Conservation (phyloP, 2,329 filamentous ascomycete species). For the Daldinia sp. region DNA sequence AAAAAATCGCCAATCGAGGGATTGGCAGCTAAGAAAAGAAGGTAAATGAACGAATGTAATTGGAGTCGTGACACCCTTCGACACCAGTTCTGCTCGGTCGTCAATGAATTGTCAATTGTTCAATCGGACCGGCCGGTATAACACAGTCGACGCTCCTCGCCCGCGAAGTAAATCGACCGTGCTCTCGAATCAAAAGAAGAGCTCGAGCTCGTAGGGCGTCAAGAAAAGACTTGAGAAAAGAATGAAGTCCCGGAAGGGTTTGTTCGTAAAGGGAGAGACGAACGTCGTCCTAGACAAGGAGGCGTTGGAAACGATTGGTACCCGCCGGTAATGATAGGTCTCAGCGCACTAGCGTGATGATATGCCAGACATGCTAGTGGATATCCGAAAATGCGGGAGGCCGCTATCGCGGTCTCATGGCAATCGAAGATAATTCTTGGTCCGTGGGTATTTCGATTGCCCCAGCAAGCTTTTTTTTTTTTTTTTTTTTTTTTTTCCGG, state of each 20-base stretch:
- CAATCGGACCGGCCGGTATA: constrained; percentile 57
- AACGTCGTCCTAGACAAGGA: constrained; percentile 37
- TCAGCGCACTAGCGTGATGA: constrained; percentile 37
- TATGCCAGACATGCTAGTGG: constrained; percentile 41
- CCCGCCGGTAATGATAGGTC: constrained; percentile 36
- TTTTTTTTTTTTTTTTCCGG: no score
- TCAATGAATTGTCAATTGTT: constrained; percentile 41
- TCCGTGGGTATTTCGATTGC: constrained; percentile 17
- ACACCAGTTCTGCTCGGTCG: constrained; percentile 40
- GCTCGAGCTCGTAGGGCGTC: constrained; percentile 36
- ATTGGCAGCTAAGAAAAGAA: constrained; percentile 34
- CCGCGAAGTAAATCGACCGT: constrained; percentile 62
- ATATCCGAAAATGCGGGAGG: constrained; percentile 34
- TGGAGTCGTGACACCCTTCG: constrained; percentile 32
- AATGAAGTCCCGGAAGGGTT: constrained; percentile 26
- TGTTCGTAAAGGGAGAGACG: constrained; percentile 40
- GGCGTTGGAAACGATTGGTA: constrained; percentile 31
- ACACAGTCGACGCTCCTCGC: constrained; percentile 62
- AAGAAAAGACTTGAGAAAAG: constrained; percentile 30
- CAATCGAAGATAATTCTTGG: constrained; percentile 23
- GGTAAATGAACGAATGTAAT: constrained; percentile 41
- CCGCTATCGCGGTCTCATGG: constrained; percentile 42
- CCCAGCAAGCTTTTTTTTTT: constrained; percentile 29
- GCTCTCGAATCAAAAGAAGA: constrained; percentile 46
- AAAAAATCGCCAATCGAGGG: constrained; percentile 37